Evolutionary conservation across 2,329 filamentous ascomycete species (phyloP).

Genomic region (Sphaerulina vaccinii): DNA sequence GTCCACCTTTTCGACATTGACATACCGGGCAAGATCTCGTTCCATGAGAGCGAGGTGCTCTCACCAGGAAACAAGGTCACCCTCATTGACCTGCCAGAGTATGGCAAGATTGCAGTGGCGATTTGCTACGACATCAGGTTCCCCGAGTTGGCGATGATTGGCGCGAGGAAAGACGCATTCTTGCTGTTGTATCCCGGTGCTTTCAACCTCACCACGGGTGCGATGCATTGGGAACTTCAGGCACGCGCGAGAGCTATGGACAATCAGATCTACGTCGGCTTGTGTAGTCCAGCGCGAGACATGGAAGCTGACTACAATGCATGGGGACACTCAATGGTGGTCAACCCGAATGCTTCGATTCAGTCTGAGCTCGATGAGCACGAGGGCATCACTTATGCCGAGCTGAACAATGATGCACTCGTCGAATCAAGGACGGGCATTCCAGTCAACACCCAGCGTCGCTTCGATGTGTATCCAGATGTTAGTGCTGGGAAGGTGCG

Average conservation of each 20-base stretch:
- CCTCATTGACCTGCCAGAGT: constrained; percentile 80
- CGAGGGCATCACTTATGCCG: constrained; percentile 73
- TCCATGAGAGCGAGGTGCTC: constrained; percentile 86
- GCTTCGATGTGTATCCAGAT: constrained; percentile 95
- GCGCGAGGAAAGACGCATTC: constrained; percentile 82
- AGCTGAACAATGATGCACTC: constrained; percentile 67
- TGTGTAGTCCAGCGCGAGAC: constrained; percentile 89
- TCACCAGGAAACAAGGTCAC: constrained; percentile 82
- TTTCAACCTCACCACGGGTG: constrained; percentile 91
- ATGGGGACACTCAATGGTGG: constrained; percentile 86
- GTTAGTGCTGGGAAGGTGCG: constrained; percentile 61
- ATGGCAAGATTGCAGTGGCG: constrained; percentile 80
- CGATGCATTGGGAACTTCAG: constrained; percentile 84
- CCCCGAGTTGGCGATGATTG: constrained; percentile 87
- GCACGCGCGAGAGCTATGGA: constrained; percentile 83
- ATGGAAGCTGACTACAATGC: constrained; percentile 76
- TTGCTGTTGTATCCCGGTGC: constrained; percentile 90
- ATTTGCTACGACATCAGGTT: constrained; percentile 99
- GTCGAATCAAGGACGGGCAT: constrained; percentile 77
- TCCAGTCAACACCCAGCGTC: constrained; percentile 76
- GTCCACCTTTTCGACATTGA: constrained; percentile 97
- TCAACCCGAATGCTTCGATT: constrained; percentile 84
- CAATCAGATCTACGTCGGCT: constrained; percentile 88
- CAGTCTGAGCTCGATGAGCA: constrained; percentile 73
- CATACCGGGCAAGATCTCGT: constrained; percentile 91